Evolutionary conservation across 306 rosid genomes (phyloP), one percentile per base, ranked within the genome.

Genomic region (Mucuna pruriens): DNA sequence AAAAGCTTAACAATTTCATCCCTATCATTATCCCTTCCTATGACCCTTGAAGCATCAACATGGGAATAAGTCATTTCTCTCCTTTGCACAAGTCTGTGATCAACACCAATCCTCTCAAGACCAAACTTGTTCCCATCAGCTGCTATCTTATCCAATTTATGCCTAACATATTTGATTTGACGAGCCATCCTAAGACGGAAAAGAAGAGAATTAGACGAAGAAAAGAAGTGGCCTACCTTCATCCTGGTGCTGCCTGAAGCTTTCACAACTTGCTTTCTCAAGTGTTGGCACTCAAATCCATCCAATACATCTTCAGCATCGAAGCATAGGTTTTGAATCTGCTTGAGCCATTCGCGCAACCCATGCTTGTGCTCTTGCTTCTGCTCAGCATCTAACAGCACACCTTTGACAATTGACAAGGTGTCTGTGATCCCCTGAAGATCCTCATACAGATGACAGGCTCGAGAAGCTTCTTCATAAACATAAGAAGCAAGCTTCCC

Each of bases 61-160:
- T 51, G 42, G 9, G 82, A 78, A 26, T 66, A 31, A 52, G 76
- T 67, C 44, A 76, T n/a, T 62, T 79, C 70, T 3, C 83, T 45
- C 46, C 58, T 67, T 9, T 67, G 76, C 33, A 54, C n/a, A 15
- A 10, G 20, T n/a, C 6, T 57, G 0, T 13, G 25, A 2, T 67
- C 46, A 52, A 38, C 45, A n/a, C 39, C 39, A 4, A 78, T 54
- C 9, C 13, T 54, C 38, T 29, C 11, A 38, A 67, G 82, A 0
- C 68, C 46, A 67, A 78, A 67, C 57, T 9, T 67, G 20, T 22
- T 54, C n/a, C 45, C 44, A 54, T 78, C 69, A 54, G 60, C 76
- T 2, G 46, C 58, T 22, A 78, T 54, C 23, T 39, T 67, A 69
- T 78, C 68, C 57, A 78, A 54, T 52, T 66, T 78, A 69, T 4